phyloP scores from a whole-genome alignment of 371 early-diverging fungal genomes.

The Nematocida major region DNA sequence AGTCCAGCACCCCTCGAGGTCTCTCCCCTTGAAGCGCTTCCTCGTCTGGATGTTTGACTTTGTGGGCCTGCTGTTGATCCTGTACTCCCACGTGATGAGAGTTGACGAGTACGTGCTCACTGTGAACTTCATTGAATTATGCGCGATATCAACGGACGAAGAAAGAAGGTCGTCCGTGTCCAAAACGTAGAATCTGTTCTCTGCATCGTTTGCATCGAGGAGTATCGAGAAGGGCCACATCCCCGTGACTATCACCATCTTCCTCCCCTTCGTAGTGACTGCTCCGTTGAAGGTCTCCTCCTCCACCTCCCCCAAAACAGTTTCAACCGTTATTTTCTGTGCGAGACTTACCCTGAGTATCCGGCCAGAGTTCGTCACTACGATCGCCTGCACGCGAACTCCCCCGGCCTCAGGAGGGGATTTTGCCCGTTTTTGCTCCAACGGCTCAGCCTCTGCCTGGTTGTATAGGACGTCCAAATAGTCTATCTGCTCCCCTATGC shows the following conservation, averaged over 20 bases:
- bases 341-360: slow-evolving; percentile 43
- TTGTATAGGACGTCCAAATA: slow-evolving; percentile 59
- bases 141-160: slow-evolving; percentile 57
- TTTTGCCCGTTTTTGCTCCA: slow-evolving; percentile 21
- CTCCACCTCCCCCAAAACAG: slow-evolving; percentile 23
- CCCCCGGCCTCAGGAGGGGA: neutral
- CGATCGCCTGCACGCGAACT: slow-evolving; percentile 26
- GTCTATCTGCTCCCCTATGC: slow-evolving; percentile 40
- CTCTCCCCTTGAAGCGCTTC: slow-evolving; percentile 46
- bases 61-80: slow-evolving; percentile 4
- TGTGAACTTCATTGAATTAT: slow-evolving; percentile 57
- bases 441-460: slow-evolving; percentile 29
- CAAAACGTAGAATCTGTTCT: slow-evolving; percentile 56
- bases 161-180: slow-evolving; percentile 58
- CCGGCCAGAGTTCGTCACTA: slow-evolving; percentile 49
- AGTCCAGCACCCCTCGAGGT: slow-evolving; percentile 46
- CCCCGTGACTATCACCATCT: slow-evolving; percentile 59
- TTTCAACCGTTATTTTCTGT: slow-evolving; percentile 33
- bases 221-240: slow-evolving; percentile 62
- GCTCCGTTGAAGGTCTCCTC: slow-evolving; percentile 56
- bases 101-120: slow-evolving; percentile 45
- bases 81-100: slow-evolving; percentile 29
- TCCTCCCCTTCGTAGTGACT: slow-evolving; percentile 62
- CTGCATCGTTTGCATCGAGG: slow-evolving; percentile 51
- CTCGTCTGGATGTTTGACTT: slow-evolving; percentile 39